These are phyloP conservation scores for Pichia sp. DNA, from an alignment of 1,139 yeast genomes.

Conservation along the genomic window DNA sequence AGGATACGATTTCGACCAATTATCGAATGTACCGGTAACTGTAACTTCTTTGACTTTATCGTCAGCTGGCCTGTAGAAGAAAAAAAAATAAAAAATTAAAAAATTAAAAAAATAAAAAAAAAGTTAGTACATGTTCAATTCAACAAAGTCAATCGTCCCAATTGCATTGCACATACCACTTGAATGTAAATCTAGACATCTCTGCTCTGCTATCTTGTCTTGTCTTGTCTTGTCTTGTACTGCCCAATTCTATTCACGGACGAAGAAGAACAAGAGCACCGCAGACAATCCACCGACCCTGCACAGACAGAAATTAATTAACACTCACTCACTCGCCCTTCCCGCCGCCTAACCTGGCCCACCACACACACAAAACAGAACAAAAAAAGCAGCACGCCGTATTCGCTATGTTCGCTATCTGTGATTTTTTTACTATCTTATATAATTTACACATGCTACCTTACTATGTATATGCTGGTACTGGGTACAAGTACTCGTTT, in stretches of 20 bases:
- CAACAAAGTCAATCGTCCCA: too few relatives aligned
- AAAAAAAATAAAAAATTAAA: neutral
- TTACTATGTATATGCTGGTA: neutral
- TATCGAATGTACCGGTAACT: constrained; percentile 73
- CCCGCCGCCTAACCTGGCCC: too few relatives aligned
- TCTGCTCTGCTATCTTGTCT: neutral
- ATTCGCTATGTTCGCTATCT: too few relatives aligned
- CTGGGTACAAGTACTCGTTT: neutral
- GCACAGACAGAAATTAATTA: too few relatives aligned
- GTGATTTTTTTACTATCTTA: too few relatives aligned
- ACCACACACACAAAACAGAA: too few relatives aligned
- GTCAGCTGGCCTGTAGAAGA: constrained; percentile 11
- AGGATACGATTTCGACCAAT: constrained; percentile 59
- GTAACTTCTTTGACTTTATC: constrained; percentile 52
- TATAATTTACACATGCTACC: too few relatives aligned
- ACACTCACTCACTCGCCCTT: neutral
- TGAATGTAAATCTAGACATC: constrained; percentile 11
- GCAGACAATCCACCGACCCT: too few relatives aligned
- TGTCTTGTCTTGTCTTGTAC: neutral
- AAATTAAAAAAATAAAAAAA: too few relatives aligned
- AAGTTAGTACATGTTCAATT: neutral
- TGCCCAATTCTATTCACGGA: too few relatives aligned
- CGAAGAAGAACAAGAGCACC: too few relatives aligned
- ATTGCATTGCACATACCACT: constrained; percentile 6
- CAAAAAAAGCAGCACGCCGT: too few relatives aligned